phyloP scores from a whole-genome alignment of 2,329 filamentous ascomycete genomes.

The Diaporthe humulicola region DNA sequence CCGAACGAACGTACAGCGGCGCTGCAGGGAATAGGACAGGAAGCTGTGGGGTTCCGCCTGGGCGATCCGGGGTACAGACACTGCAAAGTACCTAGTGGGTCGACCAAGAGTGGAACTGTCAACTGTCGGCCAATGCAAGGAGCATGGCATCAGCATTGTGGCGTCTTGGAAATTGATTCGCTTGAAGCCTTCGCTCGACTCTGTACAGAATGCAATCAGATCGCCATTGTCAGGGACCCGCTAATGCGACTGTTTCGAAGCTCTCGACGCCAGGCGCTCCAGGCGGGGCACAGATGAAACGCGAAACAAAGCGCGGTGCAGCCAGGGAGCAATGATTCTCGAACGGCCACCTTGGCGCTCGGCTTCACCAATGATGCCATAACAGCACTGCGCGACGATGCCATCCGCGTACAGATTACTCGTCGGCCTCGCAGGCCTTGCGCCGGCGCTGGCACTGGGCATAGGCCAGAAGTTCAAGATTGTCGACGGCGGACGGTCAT shows the following conservation, averaged over 20 bases:
- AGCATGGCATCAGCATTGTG: background rate
- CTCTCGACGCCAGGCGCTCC: conserved; percentile 3
- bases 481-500: conserved; percentile 51
- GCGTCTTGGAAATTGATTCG: background rate
- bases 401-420: conserved; percentile 1
- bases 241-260: background rate
- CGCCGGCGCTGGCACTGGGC: conserved; percentile 31
- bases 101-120: background rate
- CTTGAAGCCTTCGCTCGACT: background rate
- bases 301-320: background rate
- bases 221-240: background rate
- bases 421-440: conserved; percentile 22
- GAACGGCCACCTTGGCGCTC: conserved; percentile 23
- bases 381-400: conserved; percentile 29
- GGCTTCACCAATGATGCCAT: conserved; percentile 2
- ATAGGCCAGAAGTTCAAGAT: conserved; percentile 42
- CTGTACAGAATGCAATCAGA: background rate
- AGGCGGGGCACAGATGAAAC: conserved; percentile 29
- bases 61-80: conserved; percentile 3
- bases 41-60: background rate
- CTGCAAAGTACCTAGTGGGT: background rate
- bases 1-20: background rate
- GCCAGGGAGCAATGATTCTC: background rate
- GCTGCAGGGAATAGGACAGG: background rate
- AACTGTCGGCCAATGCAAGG: background rate